phyloP scores from a whole-genome alignment of 768 basidiomycete species.

The Polyporus arcularius region DNA sequence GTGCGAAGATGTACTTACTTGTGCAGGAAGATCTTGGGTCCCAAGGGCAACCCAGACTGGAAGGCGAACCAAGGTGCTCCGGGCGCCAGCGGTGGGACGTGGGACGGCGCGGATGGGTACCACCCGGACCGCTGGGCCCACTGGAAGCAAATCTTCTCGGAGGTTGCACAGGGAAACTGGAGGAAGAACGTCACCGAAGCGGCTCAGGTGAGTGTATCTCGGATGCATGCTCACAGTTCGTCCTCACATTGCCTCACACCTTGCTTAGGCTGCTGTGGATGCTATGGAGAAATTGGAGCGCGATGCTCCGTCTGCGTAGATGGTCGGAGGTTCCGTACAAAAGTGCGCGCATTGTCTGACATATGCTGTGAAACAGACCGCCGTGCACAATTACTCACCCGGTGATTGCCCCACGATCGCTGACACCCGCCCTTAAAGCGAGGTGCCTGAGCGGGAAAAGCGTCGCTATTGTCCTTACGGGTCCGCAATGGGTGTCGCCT shows the following conservation, averaged over 20 bases:
- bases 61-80: not conserved
- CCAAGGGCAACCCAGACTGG: constrained; percentile 18
- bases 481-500: no score
- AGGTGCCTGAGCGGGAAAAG: no score
- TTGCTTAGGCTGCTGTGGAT: not conserved
- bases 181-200: constrained; percentile 9
- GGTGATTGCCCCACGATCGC: no score
- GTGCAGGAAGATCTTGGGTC: constrained; percentile 8
- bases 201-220: constrained; percentile 8
- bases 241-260: not conserved
- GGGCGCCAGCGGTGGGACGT: constrained; percentile 9
- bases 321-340: no score
- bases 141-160: constrained; percentile 14
- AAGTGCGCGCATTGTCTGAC: no score
- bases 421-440: no score
- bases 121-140: constrained; percentile 15
- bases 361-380: no score
- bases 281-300: constrained; percentile 3
- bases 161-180: not conserved
- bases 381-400: no score
- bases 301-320: not conserved
- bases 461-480: no score
- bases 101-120: constrained; percentile 19
- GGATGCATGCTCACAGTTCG: not conserved
- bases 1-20: constrained; percentile 8